phyloP scores from a whole-genome alignment of 2,329 filamentous ascomycete species.

The Xenoacremonium recifei region DNA sequence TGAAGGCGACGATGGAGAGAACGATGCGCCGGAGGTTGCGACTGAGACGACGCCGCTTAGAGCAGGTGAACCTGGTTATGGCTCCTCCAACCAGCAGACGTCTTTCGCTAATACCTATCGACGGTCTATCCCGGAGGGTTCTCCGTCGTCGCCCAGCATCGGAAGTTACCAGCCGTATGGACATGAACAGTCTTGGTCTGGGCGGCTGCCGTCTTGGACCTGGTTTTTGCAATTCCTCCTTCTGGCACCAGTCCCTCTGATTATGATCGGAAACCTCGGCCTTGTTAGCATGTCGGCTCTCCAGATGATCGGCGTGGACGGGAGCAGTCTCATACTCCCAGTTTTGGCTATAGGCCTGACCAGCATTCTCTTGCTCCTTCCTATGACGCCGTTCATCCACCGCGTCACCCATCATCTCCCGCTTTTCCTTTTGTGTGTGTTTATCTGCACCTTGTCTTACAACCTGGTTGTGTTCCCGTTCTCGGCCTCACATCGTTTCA shows the following conservation, averaged over 20 bases:
- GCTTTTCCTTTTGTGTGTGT: conserved; percentile 69
- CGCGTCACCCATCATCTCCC: conserved; percentile 83
- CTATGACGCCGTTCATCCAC: conserved; percentile 81
- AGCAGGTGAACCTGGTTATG: conserved; percentile 31
- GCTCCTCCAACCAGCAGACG: conserved; percentile 38
- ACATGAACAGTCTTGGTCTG: conserved; percentile 84
- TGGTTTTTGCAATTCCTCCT: conserved; percentile 88
- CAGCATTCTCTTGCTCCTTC: conserved; percentile 70
- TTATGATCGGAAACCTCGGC: conserved; percentile 73
- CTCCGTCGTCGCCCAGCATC: conserved; percentile 18
- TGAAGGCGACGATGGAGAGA: conserved; percentile 12
- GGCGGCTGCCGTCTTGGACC: conserved; percentile 73
- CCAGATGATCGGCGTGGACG: conserved; percentile 82
- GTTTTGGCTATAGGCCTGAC: conserved; percentile 69
- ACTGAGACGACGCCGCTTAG: conserved; percentile 57
- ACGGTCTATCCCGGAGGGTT: conserved; percentile 40
- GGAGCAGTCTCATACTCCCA: conserved; percentile 67
- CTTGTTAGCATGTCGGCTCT: conserved; percentile 71
- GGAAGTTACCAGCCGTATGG: conserved; percentile 49
- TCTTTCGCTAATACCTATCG: conserved; percentile 58
- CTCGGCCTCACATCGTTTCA: conserved; percentile 73
- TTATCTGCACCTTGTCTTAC: conserved; percentile 76
- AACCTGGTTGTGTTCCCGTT: conserved; percentile 89
- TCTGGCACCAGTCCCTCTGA: conserved; percentile 73
- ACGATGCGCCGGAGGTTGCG: conserved; percentile 30